Evolutionary conservation across 1,284 basidiomycete genomes (phyloP), one percentile per base, ranked within the genome.

Genomic region (Fomitopsis schrenkii): DNA sequence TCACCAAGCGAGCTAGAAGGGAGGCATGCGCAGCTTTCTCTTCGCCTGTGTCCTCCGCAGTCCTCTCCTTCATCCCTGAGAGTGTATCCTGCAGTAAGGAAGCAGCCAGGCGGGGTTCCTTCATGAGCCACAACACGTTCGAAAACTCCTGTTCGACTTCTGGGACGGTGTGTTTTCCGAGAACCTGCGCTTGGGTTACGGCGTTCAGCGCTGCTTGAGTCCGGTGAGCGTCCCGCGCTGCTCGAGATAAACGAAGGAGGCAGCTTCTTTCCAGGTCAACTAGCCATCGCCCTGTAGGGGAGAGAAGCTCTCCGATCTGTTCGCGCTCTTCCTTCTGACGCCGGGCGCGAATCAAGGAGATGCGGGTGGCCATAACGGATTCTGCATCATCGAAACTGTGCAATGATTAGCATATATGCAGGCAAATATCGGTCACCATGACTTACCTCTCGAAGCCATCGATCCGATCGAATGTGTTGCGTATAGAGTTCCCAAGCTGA

Each of bases 151-250:
- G 80, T 1, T 83, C 83, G n/a, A 91, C 82, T 33, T 85, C 79
- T 15, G 87, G 79, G 0, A 80, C 78, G 1, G 80, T 70, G 3
- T 66, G 63, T 0, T 69, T 71, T 63, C 87, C 85, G 22, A 97
- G 76, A 48, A 77, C 78, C 66, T 90, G 88, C 0, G 94, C 93
- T 35, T 86, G 83, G 15, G 90, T 82, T 36, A 96, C 81, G 2
- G 95, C 88, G 67, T 97, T 98, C 56, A 98, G 77, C 0, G 97
- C 91, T 52, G 93, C 84, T 70, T 98, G 95, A 15, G 86, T 74
- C 60, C 91, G 85, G 53, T 84, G 81, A 0, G 87, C 83, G 38
- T 83, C 74, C 26, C 95, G 83, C 9, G 97, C 94, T 33, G 87
- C 86, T 62, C 82, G 75, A 26, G 94, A 93, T 36, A 97, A 79